Evolutionary conservation across 306 rosid genomes (phyloP).

Genomic region (Ceratonia siliqua): DNA sequence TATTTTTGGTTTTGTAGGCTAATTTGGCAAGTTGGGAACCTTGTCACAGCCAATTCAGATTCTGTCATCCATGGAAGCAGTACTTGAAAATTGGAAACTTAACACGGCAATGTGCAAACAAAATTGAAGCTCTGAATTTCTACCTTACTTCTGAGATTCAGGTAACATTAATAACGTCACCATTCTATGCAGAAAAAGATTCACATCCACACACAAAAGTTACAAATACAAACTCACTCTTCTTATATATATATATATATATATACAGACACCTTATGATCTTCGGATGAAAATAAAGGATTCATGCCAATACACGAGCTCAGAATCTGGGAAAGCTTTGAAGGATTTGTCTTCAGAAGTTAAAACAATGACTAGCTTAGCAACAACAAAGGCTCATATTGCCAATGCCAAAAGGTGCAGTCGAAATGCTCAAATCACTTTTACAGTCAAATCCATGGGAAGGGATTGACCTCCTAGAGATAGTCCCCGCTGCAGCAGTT

Average conservation of each 20-base stretch:
- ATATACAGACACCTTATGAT: conserved; percentile 18
- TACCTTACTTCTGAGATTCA: no score
- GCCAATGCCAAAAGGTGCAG: conserved; percentile 15
- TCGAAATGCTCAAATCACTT: conserved; percentile 14
- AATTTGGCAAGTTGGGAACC: no score
- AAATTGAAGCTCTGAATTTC: no score
- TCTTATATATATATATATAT: background rate
- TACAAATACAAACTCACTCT: no score
- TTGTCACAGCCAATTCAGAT: no score
- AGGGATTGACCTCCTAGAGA: background rate
- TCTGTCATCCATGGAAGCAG: no score
- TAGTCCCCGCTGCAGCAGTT: background rate
- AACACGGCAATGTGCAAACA: no score
- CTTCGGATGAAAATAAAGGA: conserved; percentile 26
- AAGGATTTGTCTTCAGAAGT: conserved; percentile 31
- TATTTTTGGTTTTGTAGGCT: conserved; percentile 24
- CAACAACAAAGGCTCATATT: conserved; percentile 16
- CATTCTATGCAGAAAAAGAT: no score
- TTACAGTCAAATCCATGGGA: background rate
- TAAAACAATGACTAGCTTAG: conserved; percentile 26
- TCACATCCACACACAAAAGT: no score
- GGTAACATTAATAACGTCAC: no score
- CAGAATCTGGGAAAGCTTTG: conserved; percentile 37
- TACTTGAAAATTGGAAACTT: no score
- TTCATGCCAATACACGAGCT: conserved; percentile 27